These are phyloP conservation scores for Trichocladium uniseriatum DNA, from an alignment of 495 filamentous ascomycete genomes.

Conservation along the genomic window DNA sequence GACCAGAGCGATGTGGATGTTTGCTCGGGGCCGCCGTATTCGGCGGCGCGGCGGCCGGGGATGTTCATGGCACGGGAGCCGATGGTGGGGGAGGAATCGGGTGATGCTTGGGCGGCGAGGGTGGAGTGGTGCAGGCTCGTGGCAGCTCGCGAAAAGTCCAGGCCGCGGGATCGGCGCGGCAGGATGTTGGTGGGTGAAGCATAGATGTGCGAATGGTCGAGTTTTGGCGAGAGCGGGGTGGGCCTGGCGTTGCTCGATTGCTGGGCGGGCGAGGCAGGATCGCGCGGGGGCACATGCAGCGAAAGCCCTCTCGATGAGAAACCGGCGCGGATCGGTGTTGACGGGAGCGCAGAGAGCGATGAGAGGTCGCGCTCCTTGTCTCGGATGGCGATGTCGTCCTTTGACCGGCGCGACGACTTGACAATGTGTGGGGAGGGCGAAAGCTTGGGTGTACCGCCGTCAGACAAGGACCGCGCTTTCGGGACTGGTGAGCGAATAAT, in stretches of 20 bases:
- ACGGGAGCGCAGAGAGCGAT: constrained; percentile 10
- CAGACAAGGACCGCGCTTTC: constrained; percentile 41
- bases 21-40: constrained; percentile 30
- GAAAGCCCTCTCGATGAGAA: constrained; percentile 54
- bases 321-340: constrained; percentile 51
- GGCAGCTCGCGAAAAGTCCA: constrained; percentile 88
- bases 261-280: constrained; percentile 19
- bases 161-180: constrained; percentile 73
- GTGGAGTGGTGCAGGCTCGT: constrained; percentile 96
- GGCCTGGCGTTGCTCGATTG: constrained; percentile 52
- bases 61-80: constrained; percentile 69
- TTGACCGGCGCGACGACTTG: constrained; percentile 48
- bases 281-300: constrained; percentile 54
- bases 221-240: constrained; percentile 72
- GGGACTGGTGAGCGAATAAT: constrained; percentile 14
- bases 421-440: constrained; percentile 59
- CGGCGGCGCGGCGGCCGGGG: constrained; percentile 39
- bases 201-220: constrained; percentile 74
- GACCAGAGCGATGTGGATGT: constrained; percentile 36
- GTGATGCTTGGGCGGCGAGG: constrained; percentile 78
- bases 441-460: constrained; percentile 43
- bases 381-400: constrained; percentile 64
- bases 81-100: constrained; percentile 88
- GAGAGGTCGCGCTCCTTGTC: constrained; percentile 25
- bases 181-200: constrained; percentile 69